Conservation (phyloP, 495 filamentous ascomycete genomes). For the Haplographium delicatum region DNA sequence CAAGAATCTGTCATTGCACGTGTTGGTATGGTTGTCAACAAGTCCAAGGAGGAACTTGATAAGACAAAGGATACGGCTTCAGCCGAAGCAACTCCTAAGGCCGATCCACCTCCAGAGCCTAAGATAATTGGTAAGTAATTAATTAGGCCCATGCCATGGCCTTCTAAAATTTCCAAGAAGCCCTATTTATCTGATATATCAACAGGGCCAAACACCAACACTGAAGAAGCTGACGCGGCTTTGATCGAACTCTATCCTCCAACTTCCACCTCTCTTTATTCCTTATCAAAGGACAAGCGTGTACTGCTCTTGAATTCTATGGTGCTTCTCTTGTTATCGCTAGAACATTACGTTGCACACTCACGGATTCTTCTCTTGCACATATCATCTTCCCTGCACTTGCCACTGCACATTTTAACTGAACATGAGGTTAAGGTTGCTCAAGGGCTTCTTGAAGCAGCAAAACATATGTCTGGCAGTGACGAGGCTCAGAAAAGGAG, state of each 20-base stretch:
- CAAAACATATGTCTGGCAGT: constrained; percentile 63
- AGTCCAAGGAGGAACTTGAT: constrained; percentile 14
- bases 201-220: constrained; percentile 27
- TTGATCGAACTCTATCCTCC: constrained; percentile 41
- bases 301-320: constrained; percentile 51
- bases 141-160: neutral
- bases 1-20: constrained; percentile 27
- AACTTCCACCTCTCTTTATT: constrained; percentile 35
- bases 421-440: constrained; percentile 73
- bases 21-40: constrained; percentile 29
- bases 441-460: constrained; percentile 64
- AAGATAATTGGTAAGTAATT: constrained; percentile 19
- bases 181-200: neutral
- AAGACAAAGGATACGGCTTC: constrained; percentile 16
- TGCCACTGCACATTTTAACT: constrained; percentile 59
- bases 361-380: constrained; percentile 71
- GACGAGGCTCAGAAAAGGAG: constrained; percentile 61
- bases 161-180: neutral
- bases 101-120: constrained; percentile 22
- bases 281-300: constrained; percentile 39
- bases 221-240: constrained; percentile 32
- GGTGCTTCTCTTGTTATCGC: constrained; percentile 67
- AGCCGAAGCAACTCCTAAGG: constrained; percentile 12
- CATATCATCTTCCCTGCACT: constrained; percentile 59
- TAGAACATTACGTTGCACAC: constrained; percentile 75